These are phyloP conservation scores for Collybia mongolica DNA, from an alignment of 768 basidiomycete genomes.

Conservation along the genomic window DNA sequence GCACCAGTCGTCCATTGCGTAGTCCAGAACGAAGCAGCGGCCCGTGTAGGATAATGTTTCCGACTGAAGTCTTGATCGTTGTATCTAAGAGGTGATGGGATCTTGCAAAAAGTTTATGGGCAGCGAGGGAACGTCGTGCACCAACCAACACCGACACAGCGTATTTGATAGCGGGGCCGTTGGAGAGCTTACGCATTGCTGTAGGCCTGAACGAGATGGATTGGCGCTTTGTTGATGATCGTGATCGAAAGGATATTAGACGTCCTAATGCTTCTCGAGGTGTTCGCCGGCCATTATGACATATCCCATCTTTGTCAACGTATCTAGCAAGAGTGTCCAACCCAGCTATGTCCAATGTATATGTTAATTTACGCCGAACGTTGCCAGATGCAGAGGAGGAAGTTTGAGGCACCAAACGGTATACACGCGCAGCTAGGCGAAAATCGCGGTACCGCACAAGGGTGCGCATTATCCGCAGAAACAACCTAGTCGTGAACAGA, in stretches of 20 bases:
- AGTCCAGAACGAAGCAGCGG: constrained; percentile 26
- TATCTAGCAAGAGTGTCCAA: constrained; percentile 25
- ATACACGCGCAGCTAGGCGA: constrained; percentile 29
- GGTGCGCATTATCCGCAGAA: constrained; percentile 35
- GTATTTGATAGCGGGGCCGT: constrained; percentile 26
- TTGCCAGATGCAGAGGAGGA: constrained; percentile 18
- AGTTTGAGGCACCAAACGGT: constrained; percentile 16
- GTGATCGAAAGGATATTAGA: constrained; percentile 22
- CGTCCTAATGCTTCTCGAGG: constrained; percentile 22
- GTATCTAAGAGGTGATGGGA: constrained; percentile 25
- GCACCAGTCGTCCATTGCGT: constrained; percentile 45
- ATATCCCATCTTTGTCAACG: constrained; percentile 12
- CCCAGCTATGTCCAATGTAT: constrained; percentile 27
- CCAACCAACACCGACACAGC: constrained; percentile 38
- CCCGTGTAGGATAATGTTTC: constrained; percentile 58
- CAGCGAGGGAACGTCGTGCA: constrained; percentile 41
- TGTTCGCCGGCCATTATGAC: constrained; percentile 10
- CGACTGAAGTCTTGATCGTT: constrained; percentile 39
- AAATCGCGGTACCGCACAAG: constrained; percentile 42
- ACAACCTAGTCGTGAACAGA: constrained; percentile 39
- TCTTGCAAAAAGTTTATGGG: constrained; percentile 37
- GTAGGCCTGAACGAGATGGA: constrained; percentile 21
- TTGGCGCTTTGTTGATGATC: constrained; percentile 11
- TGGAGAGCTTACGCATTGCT: constrained; percentile 19
- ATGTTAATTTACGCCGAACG: constrained; percentile 30